Evolutionary conservation across 768 basidiomycete species (phyloP).

Genomic region (Kwoniella pini): DNA sequence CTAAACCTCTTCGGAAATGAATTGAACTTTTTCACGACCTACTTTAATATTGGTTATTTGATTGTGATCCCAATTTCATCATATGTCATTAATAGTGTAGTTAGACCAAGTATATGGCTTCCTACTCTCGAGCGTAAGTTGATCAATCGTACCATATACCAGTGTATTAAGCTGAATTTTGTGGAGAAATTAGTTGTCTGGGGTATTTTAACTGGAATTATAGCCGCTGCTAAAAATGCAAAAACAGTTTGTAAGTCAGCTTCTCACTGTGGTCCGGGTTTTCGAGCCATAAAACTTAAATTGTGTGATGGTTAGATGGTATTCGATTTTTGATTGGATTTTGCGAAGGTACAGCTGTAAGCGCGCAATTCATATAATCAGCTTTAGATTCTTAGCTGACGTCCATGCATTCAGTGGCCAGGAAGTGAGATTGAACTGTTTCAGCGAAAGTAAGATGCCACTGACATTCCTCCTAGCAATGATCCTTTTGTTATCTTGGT

Average conservation of each 20-base stretch:
- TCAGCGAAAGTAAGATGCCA: too few relatives aligned
- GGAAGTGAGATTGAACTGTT: too few relatives aligned
- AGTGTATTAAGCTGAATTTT: too few relatives aligned
- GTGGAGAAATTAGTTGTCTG: too few relatives aligned
- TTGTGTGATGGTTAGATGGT: background rate
- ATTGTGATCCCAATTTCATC: constrained; percentile 1
- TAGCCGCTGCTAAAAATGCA: background rate
- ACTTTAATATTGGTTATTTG: constrained; percentile 5
- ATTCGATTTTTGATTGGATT: constrained; percentile 3
- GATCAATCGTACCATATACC: too few relatives aligned
- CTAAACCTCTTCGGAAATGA: constrained; percentile 1
- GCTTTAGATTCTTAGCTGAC: too few relatives aligned
- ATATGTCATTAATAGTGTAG: background rate
- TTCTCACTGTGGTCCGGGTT: too few relatives aligned
- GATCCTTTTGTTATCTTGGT: background rate
- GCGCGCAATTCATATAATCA: too few relatives aligned
- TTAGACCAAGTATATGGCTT: constrained; percentile 5
- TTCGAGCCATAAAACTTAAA: background rate
- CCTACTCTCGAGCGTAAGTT: constrained; percentile 2
- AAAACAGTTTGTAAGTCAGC: background rate
- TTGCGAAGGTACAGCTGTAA: constrained; percentile 11
- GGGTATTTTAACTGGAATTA: background rate
- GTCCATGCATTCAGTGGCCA: too few relatives aligned
- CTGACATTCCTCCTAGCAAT: too few relatives aligned
- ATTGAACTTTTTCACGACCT: constrained; percentile 1